Base-by-base conservation (phyloP, 306 rosid genomes). In the Sicyos edulis region DNA sequence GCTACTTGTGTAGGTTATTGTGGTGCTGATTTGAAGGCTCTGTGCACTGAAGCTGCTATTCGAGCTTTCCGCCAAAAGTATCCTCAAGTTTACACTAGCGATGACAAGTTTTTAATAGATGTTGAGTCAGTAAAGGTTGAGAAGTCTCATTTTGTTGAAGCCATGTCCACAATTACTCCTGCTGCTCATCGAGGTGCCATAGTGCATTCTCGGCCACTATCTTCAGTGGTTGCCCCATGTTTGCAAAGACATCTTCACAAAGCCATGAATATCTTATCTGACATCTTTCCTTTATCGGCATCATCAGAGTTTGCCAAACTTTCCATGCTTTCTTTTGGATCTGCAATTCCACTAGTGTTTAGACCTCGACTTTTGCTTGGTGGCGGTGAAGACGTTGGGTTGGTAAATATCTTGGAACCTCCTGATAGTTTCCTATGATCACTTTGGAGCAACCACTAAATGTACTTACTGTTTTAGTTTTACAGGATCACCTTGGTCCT, bases 401-500 rank as follows among this genome's bases (percentile, higher is more conserved):
- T 93, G 98, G 98, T 93, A 90, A 85, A 82, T 85, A 56, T 76
- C 85, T 79, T 78, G 82, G 75, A 82, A 75, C 85, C 82, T 78
- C 55, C 47, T 84, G 73, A 54, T 29, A 45, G 79, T 74, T 67
- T 73, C 54, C 62, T 75, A 42, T 64, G 50, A 72, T 75, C 50
- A 51, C 71, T 73, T 65, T 75, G 76, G 37, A 26, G 77, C 71
- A 77, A 71, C 69, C 87, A 74, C 88, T 87, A 86, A 88, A 87
- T 88, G 76, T 87, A 93, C 97, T 93, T 88, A 87, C 99, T 86
- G 88, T 82, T 87, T 88, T 90, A 93, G 97, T 88, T 85, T 93
- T 80, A 86, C 99, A 93, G 99, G 99, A 93, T 85, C 99, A 93
- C 85, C 86, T 93, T 83, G 99, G 99, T 75, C 99, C 99, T 74